phyloP scores from a whole-genome alignment of 345 rosid genomes.

The Corchorus olitorius region DNA sequence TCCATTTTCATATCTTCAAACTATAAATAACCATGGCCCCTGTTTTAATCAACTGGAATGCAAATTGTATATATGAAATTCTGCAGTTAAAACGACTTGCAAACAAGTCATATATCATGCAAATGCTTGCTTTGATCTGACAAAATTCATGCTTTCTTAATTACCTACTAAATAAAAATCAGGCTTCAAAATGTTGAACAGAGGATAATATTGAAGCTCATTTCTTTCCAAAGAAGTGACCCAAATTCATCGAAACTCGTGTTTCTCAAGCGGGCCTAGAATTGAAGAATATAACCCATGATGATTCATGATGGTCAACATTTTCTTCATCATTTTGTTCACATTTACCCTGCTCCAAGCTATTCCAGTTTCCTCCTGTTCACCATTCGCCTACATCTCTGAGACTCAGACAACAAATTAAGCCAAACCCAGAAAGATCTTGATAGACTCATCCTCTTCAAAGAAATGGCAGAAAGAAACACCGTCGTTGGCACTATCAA shows the following conservation, averaged over 20 bases:
- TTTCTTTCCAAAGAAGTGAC: no score
- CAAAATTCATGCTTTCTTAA: no score
- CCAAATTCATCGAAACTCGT: not conserved
- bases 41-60: no score
- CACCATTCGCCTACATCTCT: not conserved
- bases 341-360: not conserved
- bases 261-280: not conserved
- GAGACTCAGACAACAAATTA: constrained; percentile 7
- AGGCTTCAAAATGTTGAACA: no score
- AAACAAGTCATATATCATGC: no score
- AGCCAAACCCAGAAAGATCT: not conserved
- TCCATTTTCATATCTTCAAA: no score
- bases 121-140: no score
- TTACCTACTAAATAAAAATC: no score
- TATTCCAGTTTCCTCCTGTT: constrained; percentile 2
- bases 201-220: no score
- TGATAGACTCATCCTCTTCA: not conserved
- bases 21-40: no score
- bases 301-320: not conserved
- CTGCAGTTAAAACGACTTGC: no score
- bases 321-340: constrained; percentile 9
- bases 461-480: constrained; percentile 74
- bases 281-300: not conserved
- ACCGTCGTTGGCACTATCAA: constrained; percentile 83
- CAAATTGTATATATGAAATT: no score